Base-by-base conservation (phyloP, 805 yeast genomes). In the Kazachstania bromeliacearum region DNA sequence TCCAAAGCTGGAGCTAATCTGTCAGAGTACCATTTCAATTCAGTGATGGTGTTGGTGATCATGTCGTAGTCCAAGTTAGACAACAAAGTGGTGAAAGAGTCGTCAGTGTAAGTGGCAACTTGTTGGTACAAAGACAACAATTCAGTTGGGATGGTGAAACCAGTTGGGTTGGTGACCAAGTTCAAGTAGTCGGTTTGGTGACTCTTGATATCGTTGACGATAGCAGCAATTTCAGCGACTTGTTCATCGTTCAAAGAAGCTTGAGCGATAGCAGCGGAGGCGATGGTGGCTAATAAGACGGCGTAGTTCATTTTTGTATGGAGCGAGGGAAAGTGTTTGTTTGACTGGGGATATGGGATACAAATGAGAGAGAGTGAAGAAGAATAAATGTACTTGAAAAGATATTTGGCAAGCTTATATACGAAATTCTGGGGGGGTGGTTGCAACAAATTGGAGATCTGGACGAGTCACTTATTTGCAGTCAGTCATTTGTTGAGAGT, bases 71-170 rank as follows among this genome's bases (percentile, higher is more conserved):
- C 57, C 31, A 60, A 44, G 36, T 42, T 36, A 19, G 34, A 12
- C 43, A 43, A 57, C 40, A 60, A 45, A 26, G 61, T 41, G 37
- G 64, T 60, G 47, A 50, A 59, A 14, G 55, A 46, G 23, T 55
- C 53, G 34, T 61, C 61, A n/a, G 55, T 59, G 45, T 55, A 59
- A 24, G 64, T 56, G 15, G 45, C 40, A 21, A 51, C 44, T 25
- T 44, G 50, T 29, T 48, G 48, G 39, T 52, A 59, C 9, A 60
- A 13, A 14, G 37, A 33, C 31, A 60, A 38, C 30, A 60, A 47
- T 29, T 45, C 54, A 7, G 53, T 20, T 41, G 65, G 65, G 19
- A 52, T 36, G 19, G 52, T 47, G 42, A 42, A 47, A 16, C 30
- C 39, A 27, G 41, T 25, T 13, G 35, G 33, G 26, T 14, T 17